Conservation (phyloP, 169 alveolate species). For the Plasmodium cynomolgi region DNA sequence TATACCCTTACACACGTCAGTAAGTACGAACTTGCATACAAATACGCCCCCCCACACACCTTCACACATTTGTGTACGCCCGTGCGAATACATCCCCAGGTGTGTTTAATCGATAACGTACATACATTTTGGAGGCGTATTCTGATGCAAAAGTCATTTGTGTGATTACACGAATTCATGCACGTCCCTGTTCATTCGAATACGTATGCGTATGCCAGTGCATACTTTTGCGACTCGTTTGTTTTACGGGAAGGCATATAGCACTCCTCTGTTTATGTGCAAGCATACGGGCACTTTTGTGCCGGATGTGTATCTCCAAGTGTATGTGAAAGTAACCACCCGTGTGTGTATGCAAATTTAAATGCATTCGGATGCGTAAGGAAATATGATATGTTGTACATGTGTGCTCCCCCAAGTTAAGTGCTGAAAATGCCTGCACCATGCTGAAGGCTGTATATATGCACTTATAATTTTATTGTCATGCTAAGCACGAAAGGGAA, state of each 20-base stretch:
- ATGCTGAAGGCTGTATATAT: constrained; percentile 12
- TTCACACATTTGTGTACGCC: background rate
- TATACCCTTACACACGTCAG: background rate
- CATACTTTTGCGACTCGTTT: background rate
- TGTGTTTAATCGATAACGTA: background rate
- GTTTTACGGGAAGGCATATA: background rate
- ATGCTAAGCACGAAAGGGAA: constrained; percentile 7
- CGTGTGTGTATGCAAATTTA: background rate
- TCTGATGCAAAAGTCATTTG: background rate
- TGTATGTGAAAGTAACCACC: constrained; percentile 1
- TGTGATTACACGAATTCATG: background rate
- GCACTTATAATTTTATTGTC: constrained; percentile 46
- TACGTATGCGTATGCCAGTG: constrained; percentile 1
- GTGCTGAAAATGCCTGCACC: constrained; percentile 60
- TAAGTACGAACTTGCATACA: background rate
- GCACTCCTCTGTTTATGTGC: background rate
- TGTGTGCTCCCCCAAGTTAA: constrained; percentile 3
- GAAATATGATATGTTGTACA: background rate
- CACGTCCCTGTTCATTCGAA: background rate
- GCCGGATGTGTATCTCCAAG: background rate
- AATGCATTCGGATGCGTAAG: background rate
- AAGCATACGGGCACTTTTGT: background rate
- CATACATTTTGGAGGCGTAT: background rate
- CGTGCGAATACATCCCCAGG: background rate
- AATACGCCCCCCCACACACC: background rate